Conservation (phyloP, 352 stramenopile species). For the Globisporangium spiculum region DNA sequence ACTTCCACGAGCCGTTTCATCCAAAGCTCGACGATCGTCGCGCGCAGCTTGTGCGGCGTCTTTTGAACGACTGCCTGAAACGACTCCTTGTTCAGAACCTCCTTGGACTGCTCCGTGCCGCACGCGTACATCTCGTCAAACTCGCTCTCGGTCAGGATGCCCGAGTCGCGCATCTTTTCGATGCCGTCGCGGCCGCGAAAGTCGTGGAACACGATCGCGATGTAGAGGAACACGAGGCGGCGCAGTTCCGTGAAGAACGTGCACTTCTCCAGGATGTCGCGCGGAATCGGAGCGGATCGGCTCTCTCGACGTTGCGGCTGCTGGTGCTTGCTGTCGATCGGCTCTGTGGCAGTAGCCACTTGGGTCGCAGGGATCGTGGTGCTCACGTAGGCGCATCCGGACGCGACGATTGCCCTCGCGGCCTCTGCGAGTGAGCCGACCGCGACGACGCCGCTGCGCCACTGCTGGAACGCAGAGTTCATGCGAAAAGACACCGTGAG, state of each 20-base stretch:
- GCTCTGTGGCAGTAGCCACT: conserved; percentile 8
- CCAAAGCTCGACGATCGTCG: conserved; percentile 79
- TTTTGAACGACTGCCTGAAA: conserved; percentile 55
- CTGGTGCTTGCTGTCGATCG: conserved; percentile 1
- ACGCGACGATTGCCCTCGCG: conserved; percentile 66
- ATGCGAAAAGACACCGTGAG: conserved; percentile 79
- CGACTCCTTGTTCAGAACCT: conserved; percentile 43
- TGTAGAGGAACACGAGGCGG: conserved; percentile 78
- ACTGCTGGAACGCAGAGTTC: conserved; percentile 81
- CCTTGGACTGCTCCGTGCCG: conserved; percentile 51
- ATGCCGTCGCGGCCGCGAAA: conserved; percentile 69
- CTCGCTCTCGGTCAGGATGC: conserved; percentile 57
- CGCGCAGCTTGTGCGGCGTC: conserved; percentile 68
- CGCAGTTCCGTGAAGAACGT: conserved; percentile 76
- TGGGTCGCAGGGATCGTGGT: conserved; percentile 32
- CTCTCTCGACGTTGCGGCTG: conserved; percentile 16
- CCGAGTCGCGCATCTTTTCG: conserved; percentile 54
- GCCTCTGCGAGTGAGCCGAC: conserved; percentile 59
- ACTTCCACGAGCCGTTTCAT: conserved; percentile 74
- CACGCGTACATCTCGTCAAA: conserved; percentile 74
- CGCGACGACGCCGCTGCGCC: conserved; percentile 65
- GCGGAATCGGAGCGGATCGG: conserved; percentile 29
- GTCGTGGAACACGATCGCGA: conserved; percentile 81
- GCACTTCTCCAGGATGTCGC: conserved; percentile 67
- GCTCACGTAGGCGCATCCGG: conserved; percentile 63